Conservation (phyloP, 345 rosid species). For the Gossypium mustelinum region DNA sequence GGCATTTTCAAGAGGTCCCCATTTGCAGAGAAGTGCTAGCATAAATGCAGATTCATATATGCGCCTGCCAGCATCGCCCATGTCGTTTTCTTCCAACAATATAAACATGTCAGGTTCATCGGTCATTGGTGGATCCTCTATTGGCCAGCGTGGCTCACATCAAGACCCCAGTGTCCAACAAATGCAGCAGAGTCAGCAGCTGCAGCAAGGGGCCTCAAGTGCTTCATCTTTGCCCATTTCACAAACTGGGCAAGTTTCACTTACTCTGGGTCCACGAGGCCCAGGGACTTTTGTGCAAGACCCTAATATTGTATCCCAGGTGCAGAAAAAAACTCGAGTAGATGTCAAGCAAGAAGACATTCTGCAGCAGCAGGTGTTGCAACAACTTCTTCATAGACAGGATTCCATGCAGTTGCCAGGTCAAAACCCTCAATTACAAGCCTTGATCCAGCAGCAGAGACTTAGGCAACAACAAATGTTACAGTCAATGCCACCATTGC, state of each 20-base stretch:
- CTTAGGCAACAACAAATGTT: slow-evolving; percentile 57
- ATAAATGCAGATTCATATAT: slow-evolving; percentile 85
- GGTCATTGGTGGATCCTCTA: slow-evolving; percentile 74
- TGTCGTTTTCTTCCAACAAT: slow-evolving; percentile 88
- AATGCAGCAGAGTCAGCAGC: slow-evolving; percentile 48
- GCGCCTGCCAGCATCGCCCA: slow-evolving; percentile 93
- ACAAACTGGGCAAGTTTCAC: slow-evolving; percentile 56
- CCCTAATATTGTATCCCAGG: slow-evolving; percentile 56
- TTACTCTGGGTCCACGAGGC: slow-evolving; percentile 54
- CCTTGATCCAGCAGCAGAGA: slow-evolving; percentile 70
- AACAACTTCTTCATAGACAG: slow-evolving; percentile 79
- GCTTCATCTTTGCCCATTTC: slow-evolving; percentile 65
- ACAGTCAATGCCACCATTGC: slow-evolving; percentile 79
- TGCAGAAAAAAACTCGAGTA: slow-evolving; percentile 71
- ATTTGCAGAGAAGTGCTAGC: slow-evolving; percentile 93
- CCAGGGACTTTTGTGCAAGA: slow-evolving; percentile 76
- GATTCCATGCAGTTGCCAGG: slow-evolving; percentile 70
- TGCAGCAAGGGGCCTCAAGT: slow-evolving; percentile 66
- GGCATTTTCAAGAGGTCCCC: slow-evolving; percentile 79
- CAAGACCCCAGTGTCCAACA: slow-evolving; percentile 63
- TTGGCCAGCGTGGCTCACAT: slow-evolving; percentile 61
- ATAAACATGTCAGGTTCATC: slow-evolving; percentile 89
- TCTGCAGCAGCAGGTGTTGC: slow-evolving; percentile 78
- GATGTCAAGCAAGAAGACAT: slow-evolving; percentile 91
- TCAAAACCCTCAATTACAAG: slow-evolving; percentile 71